Base-by-base conservation (phyloP, 2,329 filamentous ascomycete species). In the Claviceps cyperi region DNA sequence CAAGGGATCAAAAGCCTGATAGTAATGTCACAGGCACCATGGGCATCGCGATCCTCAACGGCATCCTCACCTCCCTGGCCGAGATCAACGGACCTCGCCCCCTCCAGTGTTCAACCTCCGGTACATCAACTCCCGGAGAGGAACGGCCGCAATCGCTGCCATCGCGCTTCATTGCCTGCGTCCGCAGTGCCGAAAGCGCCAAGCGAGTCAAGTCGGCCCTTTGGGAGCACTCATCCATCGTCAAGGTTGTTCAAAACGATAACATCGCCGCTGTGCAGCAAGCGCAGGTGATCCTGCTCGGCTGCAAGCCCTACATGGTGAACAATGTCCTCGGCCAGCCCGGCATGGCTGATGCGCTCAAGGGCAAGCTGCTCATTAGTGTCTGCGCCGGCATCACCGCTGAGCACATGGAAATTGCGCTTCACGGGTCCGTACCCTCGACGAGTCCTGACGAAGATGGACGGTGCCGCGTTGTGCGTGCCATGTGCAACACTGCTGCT, bases 401-500 rank as follows among this genome's bases (percentile, higher is more conserved):
- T 15, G 66, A 77, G 46, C 80, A 89, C 59, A 80, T 94, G 54
- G 76, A 83, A 59, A 67, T 69, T 15, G 75, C 78, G 35, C 66
- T 91, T 13, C 81, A 85, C 59, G 74, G 75, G 24, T 68, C 70
- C 9, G 66, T 74, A 19, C 70, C 73, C 38, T 65, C 67, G n/a
- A 66, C 72, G 53, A 66, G 69, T 56, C 64, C 69, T 15, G 66
- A 68, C 5, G 63, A 67, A 50, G 70, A 71, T 50, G 70, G 72
- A 28, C 68, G 71, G 39, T 84, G 78, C 65, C 72, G 77, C 41
- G 74, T 92, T 43, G 81, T 94, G 4, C 76, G 87, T 35, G 86
- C 84, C 50, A 88, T 94, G 78, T 87, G 87, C 57, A 94, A 94
- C 69, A 90, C 85, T 0, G 86, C 87, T 11, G 81, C 82, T 24